These are phyloP conservation scores for Boletellus emodensis DNA, from an alignment of 768 basidiomycete genomes.

Conservation along the genomic window DNA sequence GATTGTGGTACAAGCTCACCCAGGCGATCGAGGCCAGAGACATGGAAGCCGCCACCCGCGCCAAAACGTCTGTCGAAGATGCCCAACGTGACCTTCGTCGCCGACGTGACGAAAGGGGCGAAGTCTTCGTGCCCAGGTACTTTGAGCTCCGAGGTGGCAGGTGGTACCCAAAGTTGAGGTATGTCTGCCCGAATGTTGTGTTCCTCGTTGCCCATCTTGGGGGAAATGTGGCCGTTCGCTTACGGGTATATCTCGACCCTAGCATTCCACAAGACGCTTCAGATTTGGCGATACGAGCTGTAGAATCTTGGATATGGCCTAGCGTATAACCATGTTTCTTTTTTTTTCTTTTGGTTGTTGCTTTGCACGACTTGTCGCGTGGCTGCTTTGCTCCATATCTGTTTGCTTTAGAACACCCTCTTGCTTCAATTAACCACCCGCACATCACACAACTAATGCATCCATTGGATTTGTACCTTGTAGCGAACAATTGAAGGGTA, in stretches of 20 bases:
- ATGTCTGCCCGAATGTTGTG: constrained; percentile 25
- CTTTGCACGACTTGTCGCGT: not conserved
- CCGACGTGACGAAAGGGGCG: constrained; percentile 68
- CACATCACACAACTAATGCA: constrained; percentile 31
- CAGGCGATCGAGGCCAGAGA: constrained; percentile 81
- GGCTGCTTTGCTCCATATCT: constrained; percentile 19
- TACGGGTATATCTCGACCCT: not conserved
- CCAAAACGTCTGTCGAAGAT: constrained; percentile 89
- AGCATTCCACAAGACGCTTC: constrained; percentile 70
- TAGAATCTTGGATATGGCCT: constrained; percentile 78
- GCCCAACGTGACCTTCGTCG: constrained; percentile 80
- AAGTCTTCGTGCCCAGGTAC: constrained; percentile 69
- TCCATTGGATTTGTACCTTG: constrained; percentile 37
- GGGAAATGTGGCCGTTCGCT: too few species aligned
- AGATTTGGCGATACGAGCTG: constrained; percentile 56
- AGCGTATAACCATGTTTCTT: constrained; percentile 8
- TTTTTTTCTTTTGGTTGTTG: not conserved
- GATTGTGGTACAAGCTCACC: constrained; percentile 83
- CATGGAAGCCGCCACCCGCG: constrained; percentile 91
- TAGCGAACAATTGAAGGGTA: constrained; percentile 37
- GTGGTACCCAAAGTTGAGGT: constrained; percentile 81
- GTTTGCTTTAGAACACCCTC: constrained; percentile 2
- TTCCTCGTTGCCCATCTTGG: not conserved
- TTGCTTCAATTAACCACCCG: constrained; percentile 17
- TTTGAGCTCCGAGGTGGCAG: constrained; percentile 75